A percentile compares a stretch with the other conserved stretches of the same genome.
Conservation (phyloP, 2,329 filamentous ascomycete species). For the Aureobasidium sp. region DNA sequence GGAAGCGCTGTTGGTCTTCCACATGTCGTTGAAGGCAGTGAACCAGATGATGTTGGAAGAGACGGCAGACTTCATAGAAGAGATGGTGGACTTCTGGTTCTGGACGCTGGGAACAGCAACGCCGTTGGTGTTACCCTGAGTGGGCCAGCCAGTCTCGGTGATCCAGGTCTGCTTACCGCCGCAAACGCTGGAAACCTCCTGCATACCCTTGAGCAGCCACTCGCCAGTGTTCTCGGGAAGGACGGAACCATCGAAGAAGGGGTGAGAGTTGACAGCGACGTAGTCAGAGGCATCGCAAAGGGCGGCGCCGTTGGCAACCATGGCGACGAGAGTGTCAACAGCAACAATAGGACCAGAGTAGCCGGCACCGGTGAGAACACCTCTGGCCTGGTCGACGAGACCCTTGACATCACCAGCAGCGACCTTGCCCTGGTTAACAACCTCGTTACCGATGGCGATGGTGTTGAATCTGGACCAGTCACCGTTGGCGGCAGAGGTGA, state of each 20-base stretch:
- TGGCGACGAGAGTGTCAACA: slow-evolving; percentile 69
- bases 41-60: slow-evolving; percentile 60
- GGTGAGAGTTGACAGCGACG: slow-evolving; percentile 74
- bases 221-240: slow-evolving; percentile 55
- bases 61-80: slow-evolving; percentile 57
- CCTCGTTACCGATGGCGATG: slow-evolving; percentile 73
- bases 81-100: slow-evolving; percentile 61
- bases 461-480: slow-evolving; percentile 66
- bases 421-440: slow-evolving; percentile 52
- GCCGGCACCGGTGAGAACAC: slow-evolving; percentile 52
- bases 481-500: slow-evolving; percentile 53
- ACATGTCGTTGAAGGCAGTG: slow-evolving; percentile 70
- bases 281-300: slow-evolving; percentile 71
- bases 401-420: slow-evolving; percentile 47
- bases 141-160: slow-evolving; percentile 82
- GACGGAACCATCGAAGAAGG: slow-evolving; percentile 69
- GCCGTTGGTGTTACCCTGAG: slow-evolving; percentile 58
- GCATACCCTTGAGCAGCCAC: slow-evolving; percentile 56
- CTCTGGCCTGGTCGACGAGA: slow-evolving; percentile 53
- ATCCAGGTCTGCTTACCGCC: slow-evolving; percentile 60
- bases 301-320: slow-evolving; percentile 56
- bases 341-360: slow-evolving; percentile 69
- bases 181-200: slow-evolving; percentile 42
- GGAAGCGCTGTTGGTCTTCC: slow-evolving; percentile 60
- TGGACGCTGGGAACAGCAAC: slow-evolving; percentile 59